Evolutionary conservation across 805 yeast genomes (phyloP).

Genomic region (Saccharomycodes ludwigii): DNA sequence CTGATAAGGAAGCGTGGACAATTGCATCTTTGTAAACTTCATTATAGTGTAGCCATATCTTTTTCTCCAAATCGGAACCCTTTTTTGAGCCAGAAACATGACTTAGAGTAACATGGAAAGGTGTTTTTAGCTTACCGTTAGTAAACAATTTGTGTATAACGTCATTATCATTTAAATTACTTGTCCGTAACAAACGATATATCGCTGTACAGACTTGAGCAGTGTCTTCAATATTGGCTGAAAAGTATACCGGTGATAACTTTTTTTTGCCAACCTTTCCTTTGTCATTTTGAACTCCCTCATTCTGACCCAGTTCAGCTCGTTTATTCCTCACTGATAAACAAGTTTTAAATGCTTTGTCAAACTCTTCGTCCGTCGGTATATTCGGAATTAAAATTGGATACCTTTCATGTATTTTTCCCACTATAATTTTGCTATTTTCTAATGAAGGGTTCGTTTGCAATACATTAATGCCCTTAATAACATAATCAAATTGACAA

Average conservation of each 20-base stretch:
- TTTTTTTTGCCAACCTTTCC: slow-evolving; percentile 10
- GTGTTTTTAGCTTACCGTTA: slow-evolving; percentile 31
- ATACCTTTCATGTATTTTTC: slow-evolving; percentile 27
- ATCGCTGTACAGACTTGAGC: too few species aligned
- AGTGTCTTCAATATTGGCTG: slow-evolving; percentile 25
- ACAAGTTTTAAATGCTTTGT: slow-evolving; percentile 40
- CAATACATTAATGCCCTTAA: slow-evolving; percentile 17
- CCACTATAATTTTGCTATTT: slow-evolving; percentile 36
- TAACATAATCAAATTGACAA: slow-evolving; percentile 47
- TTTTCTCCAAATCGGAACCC: slow-evolving; percentile 16
- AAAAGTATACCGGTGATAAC: slow-evolving; percentile 32
- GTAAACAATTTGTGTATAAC: slow-evolving; percentile 20
- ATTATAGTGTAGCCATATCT: slow-evolving; percentile 18
- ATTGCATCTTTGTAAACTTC: not conserved
- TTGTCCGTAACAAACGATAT: slow-evolving; percentile 8
- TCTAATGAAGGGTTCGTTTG: slow-evolving; percentile 30
- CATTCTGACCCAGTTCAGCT: slow-evolving; percentile 7
- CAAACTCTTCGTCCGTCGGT: slow-evolving; percentile 32
- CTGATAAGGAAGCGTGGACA: not conserved
- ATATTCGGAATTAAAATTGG: slow-evolving; percentile 30
- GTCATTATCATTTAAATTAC: not conserved
- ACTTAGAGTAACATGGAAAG: slow-evolving; percentile 57
- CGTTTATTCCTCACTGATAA: slow-evolving; percentile 19
- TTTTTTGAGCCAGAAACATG: slow-evolving; percentile 30
- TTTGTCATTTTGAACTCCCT: slow-evolving; percentile 6